Percentiles rank a stretch among this genome's conserved stretches.
Conservation (phyloP, 306 rosid genomes). For the Ceratonia siliqua region DNA sequence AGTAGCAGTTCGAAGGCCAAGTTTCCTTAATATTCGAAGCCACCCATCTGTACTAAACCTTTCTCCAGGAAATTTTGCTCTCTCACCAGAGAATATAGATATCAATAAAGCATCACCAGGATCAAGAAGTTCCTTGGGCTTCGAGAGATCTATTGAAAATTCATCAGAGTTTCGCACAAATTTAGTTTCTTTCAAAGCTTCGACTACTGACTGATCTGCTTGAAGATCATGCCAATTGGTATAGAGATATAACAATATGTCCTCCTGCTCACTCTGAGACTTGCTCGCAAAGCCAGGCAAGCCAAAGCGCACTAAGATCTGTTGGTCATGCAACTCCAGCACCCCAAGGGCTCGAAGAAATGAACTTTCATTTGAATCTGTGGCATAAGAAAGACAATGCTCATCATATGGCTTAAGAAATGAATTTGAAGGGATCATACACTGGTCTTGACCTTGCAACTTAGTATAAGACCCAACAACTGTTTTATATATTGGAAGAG, state of each 20-base stretch:
- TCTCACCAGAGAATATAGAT: constrained; percentile 91
- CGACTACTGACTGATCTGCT: constrained; percentile 63
- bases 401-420: constrained; percentile 83
- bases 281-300: constrained; percentile 81
- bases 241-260: constrained; percentile 67
- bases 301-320: constrained; percentile 84
- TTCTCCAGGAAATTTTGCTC: constrained; percentile 91
- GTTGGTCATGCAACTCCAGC: constrained; percentile 75
- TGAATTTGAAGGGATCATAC: constrained; percentile 82
- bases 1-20: constrained; percentile 77
- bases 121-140: constrained; percentile 83
- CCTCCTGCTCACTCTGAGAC: constrained; percentile 75
- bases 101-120: constrained; percentile 81
- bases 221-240: constrained; percentile 93
- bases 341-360: constrained; percentile 85
- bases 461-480: constrained; percentile 83
- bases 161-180: constrained; percentile 92
- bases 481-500: constrained; percentile 89
- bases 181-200: constrained; percentile 73
- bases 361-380: constrained; percentile 67
- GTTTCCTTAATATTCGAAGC: constrained; percentile 86
- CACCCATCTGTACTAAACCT: constrained; percentile 85
- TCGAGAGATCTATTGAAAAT: constrained; percentile 68
- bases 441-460: constrained; percentile 67
- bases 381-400: constrained; percentile 73